Evolutionary conservation across 2,329 filamentous ascomycete genomes (phyloP).

Genomic region (Ilyonectria sp.): DNA sequence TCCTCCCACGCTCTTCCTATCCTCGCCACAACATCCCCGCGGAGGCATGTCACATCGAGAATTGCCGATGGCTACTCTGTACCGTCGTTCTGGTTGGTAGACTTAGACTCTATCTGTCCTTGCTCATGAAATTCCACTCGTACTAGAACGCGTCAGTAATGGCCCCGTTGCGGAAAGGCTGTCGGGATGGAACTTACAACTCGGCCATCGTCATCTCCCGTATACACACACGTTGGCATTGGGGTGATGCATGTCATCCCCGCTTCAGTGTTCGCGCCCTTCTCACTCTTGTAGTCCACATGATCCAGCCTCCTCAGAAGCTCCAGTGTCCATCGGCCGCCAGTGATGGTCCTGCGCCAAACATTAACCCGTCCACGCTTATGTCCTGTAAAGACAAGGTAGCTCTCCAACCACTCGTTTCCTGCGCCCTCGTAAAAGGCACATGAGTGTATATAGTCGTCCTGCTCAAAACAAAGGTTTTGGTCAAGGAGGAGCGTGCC

Average conservation of each 20-base stretch:
- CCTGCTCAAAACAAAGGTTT: constrained; percentile 78
- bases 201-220: constrained; percentile 92
- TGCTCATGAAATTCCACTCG: constrained; percentile 74
- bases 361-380: constrained; percentile 86
- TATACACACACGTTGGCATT: constrained; percentile 88
- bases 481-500: constrained; percentile 87
- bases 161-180: neutral
- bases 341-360: constrained; percentile 71
- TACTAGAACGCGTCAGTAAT: constrained; percentile 60
- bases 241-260: constrained; percentile 90
- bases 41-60: constrained; percentile 29
- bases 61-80: constrained; percentile 34
- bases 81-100: constrained; percentile 37
- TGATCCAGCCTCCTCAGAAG: constrained; percentile 88
- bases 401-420: constrained; percentile 92
- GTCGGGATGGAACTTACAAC: constrained; percentile 71
- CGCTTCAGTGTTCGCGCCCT: constrained; percentile 70
- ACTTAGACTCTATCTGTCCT: constrained; percentile 66
- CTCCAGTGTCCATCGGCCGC: constrained; percentile 81
- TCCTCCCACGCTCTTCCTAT: constrained; percentile 19
- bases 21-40: constrained; percentile 2
- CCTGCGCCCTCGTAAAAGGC: constrained; percentile 93
- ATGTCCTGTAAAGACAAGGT: constrained; percentile 92
- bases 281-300: constrained; percentile 76
- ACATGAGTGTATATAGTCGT: constrained; percentile 85